phyloP scores from a whole-genome alignment of 768 basidiomycete genomes.

The Inosperma sp. region DNA sequence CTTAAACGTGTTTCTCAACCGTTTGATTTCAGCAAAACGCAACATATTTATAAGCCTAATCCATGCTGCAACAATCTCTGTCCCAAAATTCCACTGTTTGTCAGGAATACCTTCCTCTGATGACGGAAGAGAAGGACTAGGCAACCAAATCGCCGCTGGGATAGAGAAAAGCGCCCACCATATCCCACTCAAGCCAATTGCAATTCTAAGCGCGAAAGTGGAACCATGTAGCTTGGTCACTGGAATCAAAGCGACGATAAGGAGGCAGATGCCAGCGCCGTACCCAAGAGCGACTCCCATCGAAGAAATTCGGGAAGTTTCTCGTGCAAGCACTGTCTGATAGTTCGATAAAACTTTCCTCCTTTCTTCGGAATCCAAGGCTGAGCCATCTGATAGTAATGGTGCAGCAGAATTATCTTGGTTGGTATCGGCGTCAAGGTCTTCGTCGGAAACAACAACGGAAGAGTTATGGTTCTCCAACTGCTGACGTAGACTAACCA shows the following conservation, averaged over 20 bases:
- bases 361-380: slow-evolving; percentile 6
- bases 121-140: slow-evolving; percentile 30
- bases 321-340: slow-evolving; percentile 56
- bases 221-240: slow-evolving; percentile 69
- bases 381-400: slow-evolving; percentile 29
- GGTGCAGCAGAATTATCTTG: slow-evolving; percentile 34
- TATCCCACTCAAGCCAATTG: slow-evolving; percentile 77
- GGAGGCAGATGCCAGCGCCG: slow-evolving; percentile 70
- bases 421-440: slow-evolving; percentile 10
- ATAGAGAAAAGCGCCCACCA: slow-evolving; percentile 88
- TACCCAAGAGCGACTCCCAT: slow-evolving; percentile 86
- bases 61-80: slow-evolving; percentile 71
- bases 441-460: slow-evolving; percentile 14
- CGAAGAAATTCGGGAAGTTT: slow-evolving; percentile 80
- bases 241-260: slow-evolving; percentile 73
- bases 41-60: slow-evolving; percentile 70
- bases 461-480: slow-evolving; percentile 14
- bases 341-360: slow-evolving; percentile 39
- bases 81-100: slow-evolving; percentile 39
- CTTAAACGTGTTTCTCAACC: slow-evolving; percentile 77
- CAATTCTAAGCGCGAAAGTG: slow-evolving; percentile 73
- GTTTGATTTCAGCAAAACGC: slow-evolving; percentile 62
- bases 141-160: slow-evolving; percentile 74
- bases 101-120: slow-evolving; percentile 23
- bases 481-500: slow-evolving; percentile 38